phyloP scores from a whole-genome alignment of 2,329 filamentous ascomycete genomes.

The Botrytis squamosa region DNA sequence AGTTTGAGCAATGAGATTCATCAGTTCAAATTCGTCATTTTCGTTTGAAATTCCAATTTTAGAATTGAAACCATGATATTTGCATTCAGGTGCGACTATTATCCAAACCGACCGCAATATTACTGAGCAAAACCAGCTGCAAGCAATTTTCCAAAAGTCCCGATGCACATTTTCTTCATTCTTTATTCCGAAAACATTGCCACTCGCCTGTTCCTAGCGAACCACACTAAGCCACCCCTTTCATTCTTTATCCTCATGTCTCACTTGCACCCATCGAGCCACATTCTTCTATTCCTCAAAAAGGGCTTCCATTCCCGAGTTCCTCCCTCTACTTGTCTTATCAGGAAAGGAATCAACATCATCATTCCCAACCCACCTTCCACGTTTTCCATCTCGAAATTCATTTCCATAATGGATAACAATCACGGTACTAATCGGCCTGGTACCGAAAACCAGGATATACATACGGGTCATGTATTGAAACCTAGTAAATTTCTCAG shows the following conservation, averaged over 20 bases:
- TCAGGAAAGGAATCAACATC: neutral
- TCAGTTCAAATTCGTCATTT: neutral
- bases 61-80: neutral
- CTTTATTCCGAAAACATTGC: slow-evolving; percentile 11
- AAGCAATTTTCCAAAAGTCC: neutral
- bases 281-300: slow-evolving; percentile 4
- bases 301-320: neutral
- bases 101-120: neutral
- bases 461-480: neutral
- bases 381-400: neutral
- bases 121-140: neutral
- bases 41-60: neutral
- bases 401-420: neutral
- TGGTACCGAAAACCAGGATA: slow-evolving; percentile 8
- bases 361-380: neutral
- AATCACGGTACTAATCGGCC: neutral
- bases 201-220: slow-evolving; percentile 11
- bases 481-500: neutral
- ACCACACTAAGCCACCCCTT: neutral
- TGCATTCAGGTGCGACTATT: neutral
- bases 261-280: neutral
- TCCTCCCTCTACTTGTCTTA: neutral
- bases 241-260: slow-evolving; percentile 12
- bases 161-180: neutral
- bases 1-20: neutral